Percentiles rank a stretch among this genome's conserved stretches.
Evolutionary conservation across 2,329 filamentous ascomycete species (phyloP).

Genomic region (Colletotrichum sp.): DNA sequence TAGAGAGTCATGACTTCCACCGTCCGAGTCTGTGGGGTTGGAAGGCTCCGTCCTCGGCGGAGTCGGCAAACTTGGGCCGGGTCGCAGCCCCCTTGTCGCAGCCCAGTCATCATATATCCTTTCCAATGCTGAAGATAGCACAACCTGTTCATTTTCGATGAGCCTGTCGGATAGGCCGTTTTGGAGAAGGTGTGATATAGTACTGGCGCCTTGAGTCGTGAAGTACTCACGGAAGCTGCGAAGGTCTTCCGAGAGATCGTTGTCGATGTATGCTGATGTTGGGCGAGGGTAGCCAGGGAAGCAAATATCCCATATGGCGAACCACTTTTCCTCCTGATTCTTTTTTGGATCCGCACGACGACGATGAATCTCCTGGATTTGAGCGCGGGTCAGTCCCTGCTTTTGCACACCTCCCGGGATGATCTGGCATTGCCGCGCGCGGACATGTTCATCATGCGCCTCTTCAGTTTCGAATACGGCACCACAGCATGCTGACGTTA

Average conservation of each 20-base stretch:
- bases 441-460: conserved; percentile 22
- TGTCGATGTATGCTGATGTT: conserved; percentile 26
- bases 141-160: neutral
- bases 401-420: neutral
- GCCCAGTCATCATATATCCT: conserved; percentile 9
- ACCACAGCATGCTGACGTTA: conserved; percentile 30
- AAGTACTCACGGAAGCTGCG: conserved; percentile 1
- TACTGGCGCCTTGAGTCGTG: neutral
- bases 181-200: neutral
- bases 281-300: conserved; percentile 25
- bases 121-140: neutral
- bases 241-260: conserved; percentile 3
- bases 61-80: neutral
- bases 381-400: conserved; percentile 8
- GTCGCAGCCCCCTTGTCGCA: neutral
- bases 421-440: neutral
- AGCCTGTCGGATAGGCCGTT: neutral
- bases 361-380: conserved; percentile 22
- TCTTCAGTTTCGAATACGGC: conserved; percentile 24
- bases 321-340: conserved; percentile 30
- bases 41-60: neutral
- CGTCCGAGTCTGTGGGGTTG: neutral
- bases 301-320: conserved; percentile 29
- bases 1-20: neutral
- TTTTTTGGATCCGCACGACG: conserved; percentile 20